Percentiles rank a stretch among this genome's conserved stretches.
These are phyloP conservation scores for Metschnikowia bowlesiae DNA, from an alignment of 805 yeast species.

Conservation along the genomic window DNA sequence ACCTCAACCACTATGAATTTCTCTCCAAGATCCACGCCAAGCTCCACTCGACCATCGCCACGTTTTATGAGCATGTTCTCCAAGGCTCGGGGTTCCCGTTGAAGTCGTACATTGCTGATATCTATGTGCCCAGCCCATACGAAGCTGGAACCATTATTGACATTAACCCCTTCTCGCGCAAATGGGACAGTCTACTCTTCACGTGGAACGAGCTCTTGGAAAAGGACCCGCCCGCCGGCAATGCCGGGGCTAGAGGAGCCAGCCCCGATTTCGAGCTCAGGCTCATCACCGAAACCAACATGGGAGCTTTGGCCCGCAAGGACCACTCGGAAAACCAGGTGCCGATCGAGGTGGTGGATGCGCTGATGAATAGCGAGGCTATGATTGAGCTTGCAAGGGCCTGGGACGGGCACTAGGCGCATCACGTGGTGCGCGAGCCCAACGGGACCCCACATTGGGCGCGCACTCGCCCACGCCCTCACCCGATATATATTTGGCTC, in stretches of 20 bases:
- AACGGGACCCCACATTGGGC: too few relatives aligned
- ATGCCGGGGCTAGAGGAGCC: too few relatives aligned
- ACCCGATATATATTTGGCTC: too few relatives aligned
- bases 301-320: constrained; percentile 71
- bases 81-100: constrained; percentile 21
- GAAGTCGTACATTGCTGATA: constrained; percentile 61
- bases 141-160: constrained; percentile 68
- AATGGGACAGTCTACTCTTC: constrained; percentile 72
- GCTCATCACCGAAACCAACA: constrained; percentile 61
- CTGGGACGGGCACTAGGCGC: constrained; percentile 35
- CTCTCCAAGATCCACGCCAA: constrained; percentile 49
- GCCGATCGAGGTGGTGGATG: constrained; percentile 87
- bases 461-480: too few relatives aligned
- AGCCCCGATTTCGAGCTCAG: constrained; percentile 51
- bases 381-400: constrained; percentile 65
- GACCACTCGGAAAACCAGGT: constrained; percentile 90
- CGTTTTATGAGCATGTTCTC: constrained; percentile 49
- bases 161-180: constrained; percentile 77
- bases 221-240: constrained; percentile 12
- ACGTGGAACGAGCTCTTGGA: constrained; percentile 75
- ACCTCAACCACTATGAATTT: constrained; percentile 75
- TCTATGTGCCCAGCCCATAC: constrained; percentile 76
- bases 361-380: constrained; percentile 61
- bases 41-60: constrained; percentile 45
- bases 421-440: background rate